These are phyloP conservation scores for Mucuna pruriens DNA, from an alignment of 306 rosid genomes.

Conservation along the genomic window DNA sequence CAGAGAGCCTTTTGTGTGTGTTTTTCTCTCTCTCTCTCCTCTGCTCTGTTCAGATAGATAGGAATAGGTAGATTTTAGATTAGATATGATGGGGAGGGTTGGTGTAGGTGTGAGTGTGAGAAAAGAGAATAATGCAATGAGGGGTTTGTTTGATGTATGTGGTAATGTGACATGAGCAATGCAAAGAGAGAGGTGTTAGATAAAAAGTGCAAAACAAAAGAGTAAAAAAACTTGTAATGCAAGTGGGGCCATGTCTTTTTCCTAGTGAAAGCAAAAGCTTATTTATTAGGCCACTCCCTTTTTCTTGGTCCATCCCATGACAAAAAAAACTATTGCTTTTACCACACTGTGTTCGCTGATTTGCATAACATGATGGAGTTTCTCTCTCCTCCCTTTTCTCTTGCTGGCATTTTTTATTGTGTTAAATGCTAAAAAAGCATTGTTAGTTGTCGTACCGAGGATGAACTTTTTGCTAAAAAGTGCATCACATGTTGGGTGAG, in stretches of 20 bases:
- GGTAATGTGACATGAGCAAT: conserved; percentile 57
- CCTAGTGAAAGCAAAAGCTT: conserved; percentile 54
- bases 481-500: conserved; percentile 45
- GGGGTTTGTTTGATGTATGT: conserved; percentile 13
- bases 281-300: conserved; percentile 27
- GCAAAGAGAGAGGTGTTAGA: conserved; percentile 30
- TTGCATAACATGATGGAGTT: not conserved
- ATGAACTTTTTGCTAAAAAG: conserved; percentile 35
- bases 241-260: conserved; percentile 69
- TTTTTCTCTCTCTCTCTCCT: conserved; percentile 31
- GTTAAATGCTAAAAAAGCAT: not conserved
- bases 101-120: conserved; percentile 42
- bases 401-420: conserved; percentile 14
- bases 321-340: not conserved
- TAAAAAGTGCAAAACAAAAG: conserved; percentile 58
- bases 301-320: conserved; percentile 40
- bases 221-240: conserved; percentile 29
- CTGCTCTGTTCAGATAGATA: conserved; percentile 47
- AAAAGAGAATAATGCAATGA: conserved; percentile 49
- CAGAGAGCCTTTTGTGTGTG: conserved; percentile 23
- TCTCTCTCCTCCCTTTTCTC: not conserved
- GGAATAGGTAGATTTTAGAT: conserved; percentile 52
- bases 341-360: not conserved
- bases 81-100: conserved; percentile 43
- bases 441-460: conserved; percentile 19